These are phyloP conservation scores for Lodderomyces elongisporus DNA, from an alignment of 1,139 yeast genomes.

Conservation along the genomic window DNA sequence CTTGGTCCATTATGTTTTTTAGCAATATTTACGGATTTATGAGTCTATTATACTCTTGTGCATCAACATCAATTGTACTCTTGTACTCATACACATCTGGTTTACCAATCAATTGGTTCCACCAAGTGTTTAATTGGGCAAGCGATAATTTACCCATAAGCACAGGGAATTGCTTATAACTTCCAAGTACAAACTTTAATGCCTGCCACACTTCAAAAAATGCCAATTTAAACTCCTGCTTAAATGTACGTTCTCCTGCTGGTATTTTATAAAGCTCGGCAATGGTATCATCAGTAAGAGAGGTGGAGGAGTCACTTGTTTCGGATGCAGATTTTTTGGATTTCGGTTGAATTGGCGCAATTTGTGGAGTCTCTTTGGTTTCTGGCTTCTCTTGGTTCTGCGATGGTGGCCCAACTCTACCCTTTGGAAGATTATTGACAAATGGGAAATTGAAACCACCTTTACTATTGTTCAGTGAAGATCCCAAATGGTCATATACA, in stretches of 20 bases:
- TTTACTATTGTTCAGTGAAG: constrained; percentile 15
- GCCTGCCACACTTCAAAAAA: constrained; percentile 58
- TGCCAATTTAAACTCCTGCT: constrained; percentile 51
- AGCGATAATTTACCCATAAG: constrained; percentile 49
- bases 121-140: constrained; percentile 48
- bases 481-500: constrained; percentile 29
- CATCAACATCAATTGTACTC: constrained; percentile 12
- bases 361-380: constrained; percentile 2
- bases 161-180: constrained; percentile 70
- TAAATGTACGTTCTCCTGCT: constrained; percentile 20
- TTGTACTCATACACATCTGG: constrained; percentile 11
- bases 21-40: constrained; percentile 5
- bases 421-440: constrained; percentile 15
- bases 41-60: constrained; percentile 10
- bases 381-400: constrained; percentile 2
- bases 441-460: constrained; percentile 41
- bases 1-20: too few species aligned
- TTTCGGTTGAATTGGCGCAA: constrained; percentile 4
- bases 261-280: constrained; percentile 8
- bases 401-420: constrained; percentile 8
- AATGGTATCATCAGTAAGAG: constrained; percentile 1
- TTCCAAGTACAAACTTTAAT: constrained; percentile 54
- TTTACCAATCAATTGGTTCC: constrained; percentile 73
- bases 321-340: background rate
- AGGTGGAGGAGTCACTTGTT: constrained; percentile 2